Evolutionary conservation across 371 early-diverging fungal genomes (phyloP), one percentile per base, ranked within the genome.

Genomic region (Mortierella polycephala): DNA sequence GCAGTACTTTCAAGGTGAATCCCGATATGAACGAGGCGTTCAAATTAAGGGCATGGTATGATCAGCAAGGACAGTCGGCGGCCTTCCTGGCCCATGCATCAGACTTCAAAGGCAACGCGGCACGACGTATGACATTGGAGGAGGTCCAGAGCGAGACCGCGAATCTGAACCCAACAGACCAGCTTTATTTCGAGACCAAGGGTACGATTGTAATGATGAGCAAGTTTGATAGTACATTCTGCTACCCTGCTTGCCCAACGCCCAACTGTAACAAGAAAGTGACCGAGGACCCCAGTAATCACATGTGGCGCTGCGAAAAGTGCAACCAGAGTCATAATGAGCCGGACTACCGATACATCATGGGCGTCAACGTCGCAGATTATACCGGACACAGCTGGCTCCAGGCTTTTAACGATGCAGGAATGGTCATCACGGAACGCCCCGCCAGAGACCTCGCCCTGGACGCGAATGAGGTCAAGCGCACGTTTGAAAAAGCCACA

Each of bases 241-340:
- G 56, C 0, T 99, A 98, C 82, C 92, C 98, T 41, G 92, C 93
- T 5, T 99, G 98, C 83, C 95, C 94, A n/a, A 75, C 81, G 7
- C 83, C 83, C 0, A 88, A 84, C 18, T 98, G 99, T 82, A 92
- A 88, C 72, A 98, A 98, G 84, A 99, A 98, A 89, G 89, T 96
- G 47, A 82, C 83, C 16, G 84, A 89, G 50, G 89, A 90, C 30
- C 30, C 30, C 30, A 30, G 30, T 37, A 83, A 58, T 11, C 60
- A 71, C 20, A 84, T 85, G n/a, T 99, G 96, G 97, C 82, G 95
- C 50, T 99, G 99, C 81, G 98, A 97, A 68, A 96, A 95, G 75
- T 98, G 99, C 81, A 84, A 91, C 69, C 85, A 85, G 61, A 68
- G 82, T 1, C 91, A 77, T 69, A 87, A 87, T 3, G 77, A 75